phyloP scores from a whole-genome alignment of 2,329 filamentous ascomycete genomes.

The Colletotrichum cordylinicola region DNA sequence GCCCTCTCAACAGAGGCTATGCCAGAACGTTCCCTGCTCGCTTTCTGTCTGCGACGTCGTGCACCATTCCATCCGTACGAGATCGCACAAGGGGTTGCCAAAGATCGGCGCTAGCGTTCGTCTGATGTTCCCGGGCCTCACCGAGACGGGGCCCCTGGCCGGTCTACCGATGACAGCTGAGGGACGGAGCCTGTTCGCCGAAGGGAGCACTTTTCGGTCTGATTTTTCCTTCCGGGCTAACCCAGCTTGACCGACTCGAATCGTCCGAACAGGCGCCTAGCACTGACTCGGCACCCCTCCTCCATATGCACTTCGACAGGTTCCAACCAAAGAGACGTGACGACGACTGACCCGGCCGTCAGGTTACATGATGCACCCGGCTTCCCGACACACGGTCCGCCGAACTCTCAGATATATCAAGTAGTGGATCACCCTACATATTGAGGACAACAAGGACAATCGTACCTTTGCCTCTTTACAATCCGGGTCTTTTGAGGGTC shows the following conservation, averaged over 20 bases:
- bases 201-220: neutral
- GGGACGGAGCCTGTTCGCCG: slow-evolving; percentile 5
- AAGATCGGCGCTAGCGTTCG: slow-evolving; percentile 19
- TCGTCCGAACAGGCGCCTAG: neutral
- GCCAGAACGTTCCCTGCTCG: slow-evolving; percentile 1
- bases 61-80: neutral
- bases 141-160: slow-evolving; percentile 6
- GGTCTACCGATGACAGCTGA: slow-evolving; percentile 7
- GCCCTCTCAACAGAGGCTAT: slow-evolving; percentile 1
- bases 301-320: neutral
- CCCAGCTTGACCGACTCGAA: slow-evolving; percentile 1
- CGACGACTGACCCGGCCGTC: neutral
- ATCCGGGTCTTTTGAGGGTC: neutral
- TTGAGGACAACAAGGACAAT: neutral
- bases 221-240: neutral
- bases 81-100: slow-evolving; percentile 7
- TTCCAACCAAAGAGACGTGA: neutral
- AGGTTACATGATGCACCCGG: slow-evolving; percentile 3
- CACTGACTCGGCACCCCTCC: neutral
- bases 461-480: neutral
- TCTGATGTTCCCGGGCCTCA: slow-evolving; percentile 14
- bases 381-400: neutral
- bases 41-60: slow-evolving; percentile 17
- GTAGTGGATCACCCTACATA: neutral
- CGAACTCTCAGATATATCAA: neutral